A percentile compares a stretch with the other conserved stretches of the same genome.
Evolutionary conservation across 2,329 filamentous ascomycete genomes (phyloP).

Genomic region (Arthrobotrys iridis): DNA sequence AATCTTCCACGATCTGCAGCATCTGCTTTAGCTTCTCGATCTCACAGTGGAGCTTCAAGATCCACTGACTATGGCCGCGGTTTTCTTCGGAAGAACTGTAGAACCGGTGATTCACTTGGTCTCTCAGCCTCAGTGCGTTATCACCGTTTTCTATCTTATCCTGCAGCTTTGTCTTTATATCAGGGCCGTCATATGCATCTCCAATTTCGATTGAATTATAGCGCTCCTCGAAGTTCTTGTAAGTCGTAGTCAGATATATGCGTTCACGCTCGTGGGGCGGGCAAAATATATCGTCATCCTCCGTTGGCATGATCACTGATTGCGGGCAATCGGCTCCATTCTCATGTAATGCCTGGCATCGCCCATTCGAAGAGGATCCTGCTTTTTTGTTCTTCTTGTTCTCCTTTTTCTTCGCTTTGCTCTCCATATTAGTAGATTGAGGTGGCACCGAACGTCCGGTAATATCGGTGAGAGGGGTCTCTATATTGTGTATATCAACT

Average conservation of each 20-base stretch:
- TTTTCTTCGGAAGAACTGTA: not conserved
- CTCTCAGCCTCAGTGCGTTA: not conserved
- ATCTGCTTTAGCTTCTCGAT: not conserved
- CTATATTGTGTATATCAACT: too few species aligned
- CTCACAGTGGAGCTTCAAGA: not conserved
- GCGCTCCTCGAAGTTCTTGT: not conserved
- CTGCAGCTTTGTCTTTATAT: not conserved
- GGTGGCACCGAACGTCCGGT: too few species aligned
- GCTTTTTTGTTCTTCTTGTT: too few species aligned
- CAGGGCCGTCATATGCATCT: too few species aligned
- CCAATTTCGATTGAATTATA: not conserved
- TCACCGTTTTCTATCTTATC: not conserved
- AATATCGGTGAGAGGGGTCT: too few species aligned
- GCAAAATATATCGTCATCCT: not conserved
- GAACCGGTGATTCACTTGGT: not conserved
- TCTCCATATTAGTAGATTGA: too few species aligned
- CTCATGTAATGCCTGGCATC: not conserved
- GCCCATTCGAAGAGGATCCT: too few species aligned
- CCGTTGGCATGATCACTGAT: not conserved
- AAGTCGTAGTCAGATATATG: not conserved
- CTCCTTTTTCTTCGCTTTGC: too few species aligned
- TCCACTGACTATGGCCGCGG: not conserved
- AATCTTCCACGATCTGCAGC: not conserved
- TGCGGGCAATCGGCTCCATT: not conserved
- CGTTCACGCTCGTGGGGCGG: not conserved